These are phyloP conservation scores for Circinella umbellata DNA, from an alignment of 371 early-diverging fungal species.

Conservation along the genomic window DNA sequence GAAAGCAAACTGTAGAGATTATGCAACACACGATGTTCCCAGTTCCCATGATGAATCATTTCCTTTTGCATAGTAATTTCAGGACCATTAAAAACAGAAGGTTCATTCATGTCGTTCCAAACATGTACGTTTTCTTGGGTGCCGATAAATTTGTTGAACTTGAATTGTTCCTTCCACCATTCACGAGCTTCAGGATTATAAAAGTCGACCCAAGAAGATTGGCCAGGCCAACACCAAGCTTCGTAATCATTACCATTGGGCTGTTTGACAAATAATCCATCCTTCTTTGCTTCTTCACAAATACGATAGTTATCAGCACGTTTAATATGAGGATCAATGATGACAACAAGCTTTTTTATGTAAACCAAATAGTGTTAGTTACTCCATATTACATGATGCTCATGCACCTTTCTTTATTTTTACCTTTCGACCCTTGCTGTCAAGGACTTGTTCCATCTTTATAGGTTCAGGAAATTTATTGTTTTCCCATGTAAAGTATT, in stretches of 20 bases:
- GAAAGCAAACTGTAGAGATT: constrained; percentile 82
- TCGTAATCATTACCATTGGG: constrained; percentile 74
- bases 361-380: too few relatives aligned
- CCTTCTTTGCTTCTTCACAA: constrained; percentile 76
- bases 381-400: too few relatives aligned
- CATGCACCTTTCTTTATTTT: neutral
- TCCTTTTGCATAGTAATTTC: constrained; percentile 95
- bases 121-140: constrained; percentile 77
- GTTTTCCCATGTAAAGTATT: constrained; percentile 91
- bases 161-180: constrained; percentile 84
- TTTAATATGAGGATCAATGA: constrained; percentile 98
- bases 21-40: constrained; percentile 91
- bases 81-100: constrained; percentile 89
- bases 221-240: constrained; percentile 95
- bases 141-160: constrained; percentile 73
- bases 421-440: constrained; percentile 78
- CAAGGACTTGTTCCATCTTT: constrained; percentile 84
- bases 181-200: constrained; percentile 75
- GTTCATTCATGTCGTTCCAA: constrained; percentile 98
- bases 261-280: constrained; percentile 81
- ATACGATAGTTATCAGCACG: constrained; percentile 75
- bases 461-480: constrained; percentile 87
- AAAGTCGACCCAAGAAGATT: constrained; percentile 90
- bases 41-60: constrained; percentile 74
- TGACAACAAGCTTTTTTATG: constrained; percentile 78